Percentiles rank a stretch among this genome's conserved stretches.
phyloP scores from a whole-genome alignment of 2,329 filamentous ascomycete species.

The Clarireedia sp. region DNA sequence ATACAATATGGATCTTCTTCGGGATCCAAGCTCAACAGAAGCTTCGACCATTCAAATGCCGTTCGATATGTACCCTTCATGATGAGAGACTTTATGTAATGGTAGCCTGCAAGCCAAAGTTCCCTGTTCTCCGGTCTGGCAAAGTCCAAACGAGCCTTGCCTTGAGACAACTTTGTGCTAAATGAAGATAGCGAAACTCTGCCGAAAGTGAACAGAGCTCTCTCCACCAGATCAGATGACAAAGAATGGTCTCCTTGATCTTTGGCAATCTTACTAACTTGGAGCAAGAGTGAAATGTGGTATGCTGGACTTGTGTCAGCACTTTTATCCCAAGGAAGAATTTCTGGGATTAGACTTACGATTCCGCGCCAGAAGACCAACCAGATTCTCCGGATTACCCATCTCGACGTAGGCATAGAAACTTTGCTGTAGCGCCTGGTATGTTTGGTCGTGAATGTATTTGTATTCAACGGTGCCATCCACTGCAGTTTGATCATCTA shows the following conservation, averaged over 20 bases:
- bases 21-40: slow-evolving; percentile 68
- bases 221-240: slow-evolving; percentile 79
- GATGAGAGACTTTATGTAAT: slow-evolving; percentile 77
- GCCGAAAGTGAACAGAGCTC: slow-evolving; percentile 90
- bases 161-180: slow-evolving; percentile 63
- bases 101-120: slow-evolving; percentile 82
- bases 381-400: slow-evolving; percentile 72
- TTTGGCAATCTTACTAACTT: slow-evolving; percentile 86
- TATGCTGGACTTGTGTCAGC: slow-evolving; percentile 49
- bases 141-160: slow-evolving; percentile 76
- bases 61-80: slow-evolving; percentile 92
- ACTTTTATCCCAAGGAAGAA: neutral
- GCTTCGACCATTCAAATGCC: slow-evolving; percentile 85
- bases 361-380: slow-evolving; percentile 64
- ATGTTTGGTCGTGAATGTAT: slow-evolving; percentile 66
- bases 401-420: slow-evolving; percentile 81
- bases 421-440: slow-evolving; percentile 64
- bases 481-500: slow-evolving; percentile 31
- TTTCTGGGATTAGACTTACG: slow-evolving; percentile 34
- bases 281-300: slow-evolving; percentile 86
- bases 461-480: slow-evolving; percentile 64
- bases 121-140: slow-evolving; percentile 79
- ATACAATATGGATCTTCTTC: slow-evolving; percentile 74
- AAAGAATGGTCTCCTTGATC: slow-evolving; percentile 84
- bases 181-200: slow-evolving; percentile 80